Evolutionary conservation across 768 basidiomycete species (phyloP), one percentile per base, ranked within the genome.

Genomic region (Panaeolus papilionaceus): DNA sequence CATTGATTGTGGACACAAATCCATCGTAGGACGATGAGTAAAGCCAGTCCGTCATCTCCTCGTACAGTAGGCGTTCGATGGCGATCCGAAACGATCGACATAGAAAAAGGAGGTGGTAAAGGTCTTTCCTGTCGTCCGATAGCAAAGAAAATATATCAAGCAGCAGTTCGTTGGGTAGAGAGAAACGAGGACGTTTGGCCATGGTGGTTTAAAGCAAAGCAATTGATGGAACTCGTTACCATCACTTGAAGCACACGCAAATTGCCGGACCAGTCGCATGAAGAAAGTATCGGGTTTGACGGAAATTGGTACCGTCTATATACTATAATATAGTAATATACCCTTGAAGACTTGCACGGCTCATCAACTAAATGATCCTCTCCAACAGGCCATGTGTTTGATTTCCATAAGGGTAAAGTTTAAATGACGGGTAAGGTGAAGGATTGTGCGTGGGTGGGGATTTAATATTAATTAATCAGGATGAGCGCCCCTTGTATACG

Each of bases 41-140:
- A 9, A 58, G 26, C 54, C 54, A 58, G 54, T 58, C 54, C 3
- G 54, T 58, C 54, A 58, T 58, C 33, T 58, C 54, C 14, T 28
- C 28, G 54, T 58, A 58, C n/a, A 58, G 14, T 8, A 58, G 11
- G 4, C 28, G 26, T 37, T 58, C 54, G 54, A 58, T 33, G 28
- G 54, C 12, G 28, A 58, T 58, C 54, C 54, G 54, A 16, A 28
- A 58, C 11, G 54, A 58, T 58, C 54, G 26, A 58, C 26, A 58
- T 28, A 58, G 26, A 33, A 58, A 33, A 16, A 58, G 54, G 28
- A 58, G 54, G 6, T 58, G 37, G 54, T 58, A 58, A 9, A 58
- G 26, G 16, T 9, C 33, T 4, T 10, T 3, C 14, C 54, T 58
- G 33, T 58, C 28, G 8, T 33, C 33, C 11, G 54, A 58, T n/a